Base-by-base conservation (phyloP, 2,329 filamentous ascomycete species). In the Aplosporella prunicola region DNA sequence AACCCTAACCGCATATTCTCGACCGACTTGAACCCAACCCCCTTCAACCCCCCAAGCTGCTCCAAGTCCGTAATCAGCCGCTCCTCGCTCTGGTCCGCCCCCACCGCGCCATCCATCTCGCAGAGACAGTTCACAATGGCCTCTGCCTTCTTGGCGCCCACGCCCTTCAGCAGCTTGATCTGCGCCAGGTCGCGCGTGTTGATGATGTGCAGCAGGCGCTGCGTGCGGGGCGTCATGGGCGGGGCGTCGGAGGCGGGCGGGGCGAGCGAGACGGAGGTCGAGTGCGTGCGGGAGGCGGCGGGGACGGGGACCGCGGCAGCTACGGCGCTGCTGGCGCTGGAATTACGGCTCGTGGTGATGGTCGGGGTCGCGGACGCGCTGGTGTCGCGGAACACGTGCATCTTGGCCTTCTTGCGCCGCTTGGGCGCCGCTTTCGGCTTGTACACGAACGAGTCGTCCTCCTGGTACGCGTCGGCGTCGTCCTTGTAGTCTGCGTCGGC, bases 141-240 rank as follows among this genome's bases (percentile, higher is more conserved):
- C 41, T 69, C 65, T 3, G 82, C 82, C 55, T 79, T 82, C 63
- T 85, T 86, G 2, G 75, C 68, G 0, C 82, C 82, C 9, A 87
- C 78, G 2, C 82, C 82, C 25, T 76, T 76, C 2, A 87, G 66
- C 3, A 73, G 62, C 49, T 72, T 73, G 57, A 87, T 86, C 51
- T 73, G 67, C 10, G 63, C 63, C 13, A 80, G 60, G 43, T 87
- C 78, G 32, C 78, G 71, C 14, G 79, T 83, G 63, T 87, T 87
- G 60, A 87, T 74, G 49, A 86, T 80, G 31, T 73, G 66, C 2
- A 87, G 67, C 2, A 87, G 61, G 42, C 73, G 71, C 44, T 68
- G 68, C 5, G 78, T 79, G 3, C 75, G 68, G 1, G 78, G 78
- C 1, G 74, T 71, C 30, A 62, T 45, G n/a, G 30, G 5, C 43